Conservation (phyloP, 768 basidiomycete genomes). For the Pulveroboletus sp. region DNA sequence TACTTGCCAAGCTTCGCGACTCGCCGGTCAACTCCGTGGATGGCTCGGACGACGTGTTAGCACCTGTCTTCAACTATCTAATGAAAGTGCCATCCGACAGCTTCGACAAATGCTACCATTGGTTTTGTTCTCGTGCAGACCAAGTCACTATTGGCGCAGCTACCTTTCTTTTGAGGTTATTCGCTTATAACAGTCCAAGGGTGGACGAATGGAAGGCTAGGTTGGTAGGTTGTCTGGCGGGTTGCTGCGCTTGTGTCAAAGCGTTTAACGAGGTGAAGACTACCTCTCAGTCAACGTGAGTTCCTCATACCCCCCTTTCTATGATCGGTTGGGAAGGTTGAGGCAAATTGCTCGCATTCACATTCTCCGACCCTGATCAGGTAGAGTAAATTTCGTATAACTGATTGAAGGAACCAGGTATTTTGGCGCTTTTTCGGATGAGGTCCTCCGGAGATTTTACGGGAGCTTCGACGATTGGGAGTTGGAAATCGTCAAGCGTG, state of each 20-base stretch:
- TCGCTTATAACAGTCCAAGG: conserved; percentile 62
- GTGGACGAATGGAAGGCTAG: conserved; percentile 62
- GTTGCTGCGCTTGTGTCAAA: conserved; percentile 69
- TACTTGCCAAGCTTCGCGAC: conserved; percentile 56
- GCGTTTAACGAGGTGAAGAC: conserved; percentile 61
- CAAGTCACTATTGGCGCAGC: conserved; percentile 60
- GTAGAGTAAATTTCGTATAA: neutral
- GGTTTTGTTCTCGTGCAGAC: conserved; percentile 72
- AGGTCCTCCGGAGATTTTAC: conserved; percentile 55
- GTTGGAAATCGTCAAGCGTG: conserved; percentile 44
- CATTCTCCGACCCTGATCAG: conserved; percentile 5
- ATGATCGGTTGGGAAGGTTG: neutral
- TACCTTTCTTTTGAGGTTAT: conserved; percentile 75
- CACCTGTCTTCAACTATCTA: conserved; percentile 48
- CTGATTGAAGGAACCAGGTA: conserved; percentile 46
- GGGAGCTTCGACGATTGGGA: conserved; percentile 65
- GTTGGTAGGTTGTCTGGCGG: conserved; percentile 49
- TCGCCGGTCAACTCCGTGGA: conserved; percentile 49
- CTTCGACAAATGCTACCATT: conserved; percentile 50
- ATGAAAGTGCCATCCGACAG: conserved; percentile 40
- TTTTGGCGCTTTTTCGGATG: conserved; percentile 58
- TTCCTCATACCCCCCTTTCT: conserved; percentile 14
- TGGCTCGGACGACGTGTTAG: conserved; percentile 46
- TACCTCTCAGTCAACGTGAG: conserved; percentile 67
- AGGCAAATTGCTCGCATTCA: conserved; percentile 8